These are phyloP conservation scores for Hanseniaspora uvarum DNA, from an alignment of 1,139 yeast species.

Conservation along the genomic window DNA sequence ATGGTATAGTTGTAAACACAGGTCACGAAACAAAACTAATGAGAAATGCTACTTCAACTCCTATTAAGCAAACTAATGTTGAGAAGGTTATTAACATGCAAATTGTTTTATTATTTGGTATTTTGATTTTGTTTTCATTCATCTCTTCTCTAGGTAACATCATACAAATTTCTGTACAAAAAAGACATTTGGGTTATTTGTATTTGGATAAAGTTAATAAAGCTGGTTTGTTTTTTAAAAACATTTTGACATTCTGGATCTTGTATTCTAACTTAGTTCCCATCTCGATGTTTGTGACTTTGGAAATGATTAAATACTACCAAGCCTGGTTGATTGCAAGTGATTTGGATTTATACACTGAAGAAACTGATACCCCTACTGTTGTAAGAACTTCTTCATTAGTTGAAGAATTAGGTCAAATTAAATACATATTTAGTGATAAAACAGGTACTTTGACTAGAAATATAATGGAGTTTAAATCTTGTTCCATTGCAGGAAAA, in stretches of 20 bases:
- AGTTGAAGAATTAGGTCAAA: constrained; percentile 94
- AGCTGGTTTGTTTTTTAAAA: constrained; percentile 67
- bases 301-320: constrained; percentile 86
- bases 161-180: constrained; percentile 51
- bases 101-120: constrained; percentile 74
- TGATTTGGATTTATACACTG: constrained; percentile 86
- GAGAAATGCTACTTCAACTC: constrained; percentile 98
- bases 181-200: constrained; percentile 49
- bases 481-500: constrained; percentile 87
- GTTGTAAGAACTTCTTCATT: constrained; percentile 89
- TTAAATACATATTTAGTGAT: constrained; percentile 88
- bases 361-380: constrained; percentile 81
- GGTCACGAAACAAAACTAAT: constrained; percentile 97
- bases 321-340: constrained; percentile 91
- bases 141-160: constrained; percentile 85
- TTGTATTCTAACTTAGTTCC: constrained; percentile 91
- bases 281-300: constrained; percentile 87
- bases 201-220: constrained; percentile 59
- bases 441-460: constrained; percentile 93
- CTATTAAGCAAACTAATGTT: constrained; percentile 92
- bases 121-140: constrained; percentile 62
- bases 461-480: constrained; percentile 90
- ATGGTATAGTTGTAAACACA: constrained; percentile 86
- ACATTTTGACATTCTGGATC: constrained; percentile 89
- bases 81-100: constrained; percentile 91